Percentiles rank a stretch among this genome's conserved stretches.
phyloP scores from a whole-genome alignment of 495 filamentous ascomycete genomes.

The Collariella sp. region DNA sequence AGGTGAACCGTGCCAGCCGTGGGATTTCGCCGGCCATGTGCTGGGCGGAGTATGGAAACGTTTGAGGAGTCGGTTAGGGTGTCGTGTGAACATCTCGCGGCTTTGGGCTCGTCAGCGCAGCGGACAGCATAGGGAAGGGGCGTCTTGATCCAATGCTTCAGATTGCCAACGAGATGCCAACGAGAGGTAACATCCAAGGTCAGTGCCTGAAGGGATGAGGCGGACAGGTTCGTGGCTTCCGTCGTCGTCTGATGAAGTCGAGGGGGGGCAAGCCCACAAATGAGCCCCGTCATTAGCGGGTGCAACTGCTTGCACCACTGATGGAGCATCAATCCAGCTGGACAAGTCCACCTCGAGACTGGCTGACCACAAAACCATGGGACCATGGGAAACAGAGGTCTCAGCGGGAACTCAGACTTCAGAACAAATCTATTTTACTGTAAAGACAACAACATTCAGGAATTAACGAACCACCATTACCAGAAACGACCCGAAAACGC shows the following conservation, averaged over 20 bases:
- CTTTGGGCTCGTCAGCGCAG: too few species aligned
- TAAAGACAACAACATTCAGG: background rate
- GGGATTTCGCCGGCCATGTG: background rate
- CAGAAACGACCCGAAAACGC: conserved; percentile 8
- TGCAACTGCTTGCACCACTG: conserved; percentile 6
- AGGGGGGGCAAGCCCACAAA: background rate
- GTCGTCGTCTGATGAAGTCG: background rate
- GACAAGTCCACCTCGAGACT: too few species aligned
- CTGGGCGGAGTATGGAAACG: too few species aligned
- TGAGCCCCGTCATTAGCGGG: background rate
- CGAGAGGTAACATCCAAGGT: too few species aligned
- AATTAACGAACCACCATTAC: conserved; percentile 5
- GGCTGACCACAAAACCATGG: too few species aligned
- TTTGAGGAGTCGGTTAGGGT: background rate
- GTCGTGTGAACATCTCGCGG: background rate
- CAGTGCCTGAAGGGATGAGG: too few species aligned
- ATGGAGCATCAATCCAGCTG: too few species aligned
- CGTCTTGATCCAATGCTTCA: too few species aligned
- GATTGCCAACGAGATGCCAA: too few species aligned
- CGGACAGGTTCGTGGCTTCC: too few species aligned
- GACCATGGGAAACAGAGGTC: too few species aligned
- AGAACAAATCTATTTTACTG: background rate
- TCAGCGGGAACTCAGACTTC: background rate
- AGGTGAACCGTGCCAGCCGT: background rate
- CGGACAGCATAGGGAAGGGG: too few species aligned